Evolutionary conservation across 495 filamentous ascomycete species (phyloP), one percentile per base, ranked within the genome.

Genomic region (Penicilliopsis zonata): DNA sequence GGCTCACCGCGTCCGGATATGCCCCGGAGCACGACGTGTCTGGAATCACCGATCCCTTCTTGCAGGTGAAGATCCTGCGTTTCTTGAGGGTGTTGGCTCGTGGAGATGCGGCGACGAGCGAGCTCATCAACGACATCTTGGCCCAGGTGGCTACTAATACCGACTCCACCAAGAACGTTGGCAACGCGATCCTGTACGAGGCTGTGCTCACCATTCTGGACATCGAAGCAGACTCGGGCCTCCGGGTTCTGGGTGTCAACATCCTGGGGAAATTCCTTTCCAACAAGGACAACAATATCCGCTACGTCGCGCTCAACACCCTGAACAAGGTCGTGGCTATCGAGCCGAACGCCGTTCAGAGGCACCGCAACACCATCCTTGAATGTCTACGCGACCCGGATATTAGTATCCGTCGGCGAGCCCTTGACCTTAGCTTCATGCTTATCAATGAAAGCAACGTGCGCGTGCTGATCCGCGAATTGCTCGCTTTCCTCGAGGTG

Each of bases 71-170:
- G 67, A 86, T 98, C 31, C 61, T 98, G 32, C 75, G 77, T 30
- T 57, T 98, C 33, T 67, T 98, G 28, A 70, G 88, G 35, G 81
- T 93, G 5, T 63, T 98, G 13, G 86, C 77, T 13, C 77, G 85
- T 34, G 90, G 90, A 25, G 86, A 98, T 59, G 65, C 77, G 15
- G 70, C 84, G 35, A 88, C 85, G 6, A 95, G 86, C 48, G 90
- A 98, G 57, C 76, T 92, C 50, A 95, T 98, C 58, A 98, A 96
- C 55, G 90, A 98, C 52, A 96, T 98, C 37, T 62, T 98, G 34
- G 92, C 90, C 21, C 92, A 98, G 65, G 90, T 98, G 33, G 90
- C 90, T 27, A 95, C 90, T 28, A 98, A 98, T 50, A 98, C 90
- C 2, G 90, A 98, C 44, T 86, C 90, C 0, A 86, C 88, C 18